Conservation (phyloP, 352 stramenopile genomes). For the Pythium diclinum region DNA sequence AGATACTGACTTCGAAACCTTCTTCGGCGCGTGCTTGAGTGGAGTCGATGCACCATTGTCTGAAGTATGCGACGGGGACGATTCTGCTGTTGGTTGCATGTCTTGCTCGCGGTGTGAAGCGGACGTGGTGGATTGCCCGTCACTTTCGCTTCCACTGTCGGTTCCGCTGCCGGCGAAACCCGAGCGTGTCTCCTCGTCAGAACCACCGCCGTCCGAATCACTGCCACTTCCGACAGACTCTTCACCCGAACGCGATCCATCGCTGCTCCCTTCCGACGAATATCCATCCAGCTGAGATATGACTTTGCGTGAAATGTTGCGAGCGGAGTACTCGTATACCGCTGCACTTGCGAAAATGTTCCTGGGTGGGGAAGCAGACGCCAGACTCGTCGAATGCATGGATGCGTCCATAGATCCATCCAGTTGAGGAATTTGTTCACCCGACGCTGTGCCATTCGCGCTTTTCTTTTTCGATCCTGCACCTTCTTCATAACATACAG, state of each 20-base stretch:
- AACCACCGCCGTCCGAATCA: constrained; percentile 33
- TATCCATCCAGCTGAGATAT: constrained; percentile 52
- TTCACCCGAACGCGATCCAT: constrained; percentile 42
- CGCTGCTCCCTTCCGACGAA: constrained; percentile 57
- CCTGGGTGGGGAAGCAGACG: neutral
- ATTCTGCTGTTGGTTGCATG: neutral
- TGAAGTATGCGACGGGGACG: neutral
- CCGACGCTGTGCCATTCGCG: neutral
- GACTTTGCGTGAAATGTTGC: neutral
- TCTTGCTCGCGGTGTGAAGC: neutral
- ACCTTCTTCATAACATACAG: neutral
- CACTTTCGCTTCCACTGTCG: constrained; percentile 59
- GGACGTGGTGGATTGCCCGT: constrained; percentile 10
- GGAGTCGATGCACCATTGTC: neutral
- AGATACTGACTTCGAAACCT: constrained; percentile 5
- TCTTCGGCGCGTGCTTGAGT: constrained; percentile 6
- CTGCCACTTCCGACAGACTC: constrained; percentile 40
- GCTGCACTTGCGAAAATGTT: constrained; percentile 13
- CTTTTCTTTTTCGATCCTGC: constrained; percentile 3
- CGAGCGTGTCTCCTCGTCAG: constrained; percentile 33
- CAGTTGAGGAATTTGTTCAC: constrained; percentile 15
- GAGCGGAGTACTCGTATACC: constrained; percentile 9
- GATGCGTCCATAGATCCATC: constrained; percentile 8
- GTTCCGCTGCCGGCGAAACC: constrained; percentile 45
- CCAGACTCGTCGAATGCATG: neutral